Evolutionary conservation across 2,329 filamentous ascomycete genomes (phyloP), one percentile per base, ranked within the genome.

Genomic region (Colletotrichum graminicola): DNA sequence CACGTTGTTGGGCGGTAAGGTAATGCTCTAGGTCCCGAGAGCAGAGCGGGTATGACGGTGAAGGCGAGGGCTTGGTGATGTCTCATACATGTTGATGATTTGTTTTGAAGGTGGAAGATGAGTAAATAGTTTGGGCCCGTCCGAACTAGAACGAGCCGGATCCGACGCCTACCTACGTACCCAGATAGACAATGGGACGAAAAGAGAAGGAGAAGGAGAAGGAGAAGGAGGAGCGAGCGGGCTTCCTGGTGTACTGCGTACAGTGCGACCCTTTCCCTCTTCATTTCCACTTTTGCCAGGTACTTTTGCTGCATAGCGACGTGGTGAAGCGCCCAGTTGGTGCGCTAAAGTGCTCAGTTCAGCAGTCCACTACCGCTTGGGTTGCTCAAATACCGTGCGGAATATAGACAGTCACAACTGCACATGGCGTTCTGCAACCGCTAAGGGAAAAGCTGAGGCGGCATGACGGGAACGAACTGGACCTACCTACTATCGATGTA

Each of bases 1-100:
- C 41, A 43, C 14, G 41, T 43, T 14, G 39, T 41, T 41, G 39
- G 39, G 16, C 12, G 11, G 36, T 39, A 39, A 12, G 14, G 3
- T 16, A 16, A 43, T 67, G 65, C 59, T 71, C 67, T 51, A 67
- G 68, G 59, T 45, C 29, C 39, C 62, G 36, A 45, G 36, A 47
- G 52, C 18, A 10, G 23, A 51, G 23, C 47, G 47, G 23, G 23
- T 7, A 51, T 18, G 26, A 41, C 43, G 47, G 43, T 26, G 56
- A 69, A 55, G 68, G 56, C 49, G 61, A 45, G 29, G 55, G 29
- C 54, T 49, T 16, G 49, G 43, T 2, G 23, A 26, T 52, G 45
- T 8, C 21, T 39, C 32, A 23, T 32, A n/a, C 2, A 8, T 41
- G 6, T 34, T 39, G n/a, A 39, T 16, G 8, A 11, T 29, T 47